Evolutionary conservation across 1,284 basidiomycete genomes (phyloP), one percentile per base, ranked within the genome.

Genomic region (Trametes hirsuta): DNA sequence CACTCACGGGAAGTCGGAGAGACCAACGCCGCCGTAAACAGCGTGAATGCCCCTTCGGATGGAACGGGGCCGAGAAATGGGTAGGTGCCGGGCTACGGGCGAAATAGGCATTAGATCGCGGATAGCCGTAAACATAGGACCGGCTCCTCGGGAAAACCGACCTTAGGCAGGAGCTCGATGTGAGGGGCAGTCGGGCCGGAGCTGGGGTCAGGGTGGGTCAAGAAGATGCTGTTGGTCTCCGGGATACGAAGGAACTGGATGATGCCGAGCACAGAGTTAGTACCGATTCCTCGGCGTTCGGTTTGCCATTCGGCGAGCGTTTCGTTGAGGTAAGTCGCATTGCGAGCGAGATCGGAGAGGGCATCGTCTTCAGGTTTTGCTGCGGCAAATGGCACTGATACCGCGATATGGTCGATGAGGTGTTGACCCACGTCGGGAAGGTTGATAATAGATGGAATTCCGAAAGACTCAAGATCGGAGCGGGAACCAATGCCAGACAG

Each of bases 341-440:
- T 66, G 18, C 61, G 58, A 10, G 53, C 45, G 49, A 71, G 50
- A 5, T 18, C 8, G 62, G 73, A 71, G 10, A 64, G 56, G 11
- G 71, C 70, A 46, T 69, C 48, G 50, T 53, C 24, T 5, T 41
- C 37, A 10, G 58, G 64, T 14, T 62, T 64, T 51, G 63, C 69
- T 55, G 64, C 72, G 42, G 40, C 48, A 42, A 49, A 75, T 48
- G 62, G 66, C 53, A 61, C 59, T 5, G 63, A 37, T 11, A 72
- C 30, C n/a, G 65, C 59, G 25, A 63, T 68, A 64, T 81, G 79
- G 65, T 81, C 80, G 49, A 71, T 69, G 14, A 81, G 65, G 15
- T 67, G 39, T 52, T 68, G 50, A 4, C 76, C 76, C 24, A 78
- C 75, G 30, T 69, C 72, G 10, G 74, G 71, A 10, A 74, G 65